Conservation (phyloP, 2,329 filamentous ascomycete genomes). For the Sarocladiaceae sp. region DNA sequence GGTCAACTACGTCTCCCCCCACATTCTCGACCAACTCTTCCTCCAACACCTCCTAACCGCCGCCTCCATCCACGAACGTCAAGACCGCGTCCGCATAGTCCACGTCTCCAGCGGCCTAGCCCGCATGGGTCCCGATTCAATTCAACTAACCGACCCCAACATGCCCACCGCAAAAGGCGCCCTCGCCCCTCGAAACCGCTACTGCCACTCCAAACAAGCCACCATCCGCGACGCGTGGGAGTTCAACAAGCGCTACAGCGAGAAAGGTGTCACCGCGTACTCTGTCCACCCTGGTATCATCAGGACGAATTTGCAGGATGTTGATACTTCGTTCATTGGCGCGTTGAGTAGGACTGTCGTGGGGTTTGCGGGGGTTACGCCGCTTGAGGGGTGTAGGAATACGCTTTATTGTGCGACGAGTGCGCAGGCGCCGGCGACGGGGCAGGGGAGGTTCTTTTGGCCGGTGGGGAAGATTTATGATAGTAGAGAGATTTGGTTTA, state of each 20-base stretch:
- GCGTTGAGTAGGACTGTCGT: neutral
- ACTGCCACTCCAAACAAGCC: neutral
- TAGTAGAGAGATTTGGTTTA: neutral
- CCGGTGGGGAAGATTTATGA: neutral
- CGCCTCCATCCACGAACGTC: neutral
- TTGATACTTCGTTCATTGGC: neutral
- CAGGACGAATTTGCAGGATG: neutral
- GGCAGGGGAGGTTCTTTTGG: neutral
- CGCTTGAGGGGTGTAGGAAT: neutral
- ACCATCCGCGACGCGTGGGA: neutral
- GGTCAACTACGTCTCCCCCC: neutral
- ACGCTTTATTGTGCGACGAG: neutral
- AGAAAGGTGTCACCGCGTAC: neutral
- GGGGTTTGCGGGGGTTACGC: neutral
- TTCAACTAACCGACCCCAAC: neutral
- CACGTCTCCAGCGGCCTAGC: neutral
- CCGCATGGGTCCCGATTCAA: neutral
- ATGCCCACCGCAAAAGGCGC: neutral
- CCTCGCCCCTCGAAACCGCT: neutral
- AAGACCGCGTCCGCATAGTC: neutral
- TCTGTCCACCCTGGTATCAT: neutral
- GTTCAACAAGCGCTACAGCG: neutral
- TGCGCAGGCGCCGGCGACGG: neutral
- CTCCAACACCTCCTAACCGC: neutral
- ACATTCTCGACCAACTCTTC: neutral